Percentiles rank a stretch among this genome's conserved stretches.
Conservation (phyloP, 2,329 filamentous ascomycete species). For the Cryphonectria parasitica region DNA sequence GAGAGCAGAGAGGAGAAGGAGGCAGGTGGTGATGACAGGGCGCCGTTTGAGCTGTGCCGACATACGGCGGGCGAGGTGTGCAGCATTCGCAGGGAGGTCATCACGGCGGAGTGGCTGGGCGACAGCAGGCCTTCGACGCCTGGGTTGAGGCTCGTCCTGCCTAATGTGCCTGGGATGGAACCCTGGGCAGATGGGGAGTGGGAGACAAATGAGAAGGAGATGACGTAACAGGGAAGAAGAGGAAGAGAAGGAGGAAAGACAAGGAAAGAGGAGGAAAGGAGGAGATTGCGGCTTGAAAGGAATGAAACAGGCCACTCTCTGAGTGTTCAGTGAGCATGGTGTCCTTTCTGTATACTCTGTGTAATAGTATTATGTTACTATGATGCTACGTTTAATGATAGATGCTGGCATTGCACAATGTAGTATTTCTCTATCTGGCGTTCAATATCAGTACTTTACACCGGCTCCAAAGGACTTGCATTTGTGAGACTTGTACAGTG, state of each 20-base stretch:
- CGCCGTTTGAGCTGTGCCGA: slow-evolving; percentile 23
- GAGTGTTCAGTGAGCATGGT: neutral
- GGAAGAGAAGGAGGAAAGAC: no score
- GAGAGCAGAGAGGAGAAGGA: no score
- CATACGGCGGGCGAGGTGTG: slow-evolving; percentile 29
- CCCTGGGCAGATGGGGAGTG: slow-evolving; percentile 2
- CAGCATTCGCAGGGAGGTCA: slow-evolving; percentile 26
- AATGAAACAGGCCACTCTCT: neutral
- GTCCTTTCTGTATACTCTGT: neutral
- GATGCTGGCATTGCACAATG: neutral
- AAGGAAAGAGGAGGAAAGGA: no score
- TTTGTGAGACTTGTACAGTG: no score
- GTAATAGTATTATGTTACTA: neutral
- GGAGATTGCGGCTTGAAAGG: neutral
- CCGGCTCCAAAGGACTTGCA: no score
- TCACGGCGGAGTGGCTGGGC: slow-evolving; percentile 26
- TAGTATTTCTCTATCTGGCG: no score
- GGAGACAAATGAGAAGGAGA: neutral
- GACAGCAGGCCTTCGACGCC: slow-evolving; percentile 25
- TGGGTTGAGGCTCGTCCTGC: slow-evolving; percentile 15
- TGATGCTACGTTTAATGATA: neutral
- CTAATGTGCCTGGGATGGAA: slow-evolving; percentile 17
- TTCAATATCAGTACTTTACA: no score
- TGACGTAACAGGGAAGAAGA: neutral
- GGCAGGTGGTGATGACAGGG: neutral